These are phyloP conservation scores for Hapsidospora chrysogenum DNA, from an alignment of 495 filamentous ascomycete genomes.

Conservation along the genomic window DNA sequence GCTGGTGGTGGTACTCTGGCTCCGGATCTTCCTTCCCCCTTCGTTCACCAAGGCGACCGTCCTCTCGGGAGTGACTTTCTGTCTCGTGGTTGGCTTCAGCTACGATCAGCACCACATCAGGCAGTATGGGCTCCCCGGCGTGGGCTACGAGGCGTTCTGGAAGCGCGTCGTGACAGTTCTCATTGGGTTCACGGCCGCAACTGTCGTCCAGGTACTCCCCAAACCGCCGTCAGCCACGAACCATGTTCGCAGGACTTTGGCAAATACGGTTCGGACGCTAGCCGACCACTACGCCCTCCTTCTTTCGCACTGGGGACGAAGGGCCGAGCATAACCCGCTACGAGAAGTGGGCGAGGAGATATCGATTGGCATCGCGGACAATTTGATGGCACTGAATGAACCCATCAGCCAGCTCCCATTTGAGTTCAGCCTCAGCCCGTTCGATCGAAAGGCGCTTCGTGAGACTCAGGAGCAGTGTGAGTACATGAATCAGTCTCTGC, in stretches of 20 bases:
- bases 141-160: slow-evolving; percentile 29
- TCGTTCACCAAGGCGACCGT: slow-evolving; percentile 17
- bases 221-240: slow-evolving; percentile 23
- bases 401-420: not conserved
- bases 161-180: slow-evolving; percentile 24
- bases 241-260: slow-evolving; percentile 24
- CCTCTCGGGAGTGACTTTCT: slow-evolving; percentile 23
- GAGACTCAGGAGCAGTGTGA: slow-evolving; percentile 1
- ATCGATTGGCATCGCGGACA: not conserved
- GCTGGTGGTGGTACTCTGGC: slow-evolving; percentile 20
- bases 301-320: slow-evolving; percentile 20
- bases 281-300: slow-evolving; percentile 30
- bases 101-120: slow-evolving; percentile 15
- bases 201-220: slow-evolving; percentile 26
- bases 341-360: not conserved
- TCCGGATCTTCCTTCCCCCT: slow-evolving; percentile 16
- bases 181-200: slow-evolving; percentile 19
- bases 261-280: slow-evolving; percentile 17
- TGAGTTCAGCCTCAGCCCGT: not conserved
- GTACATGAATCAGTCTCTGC: slow-evolving; percentile 1
- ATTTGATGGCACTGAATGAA: not conserved
- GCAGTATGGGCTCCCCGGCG: slow-evolving; percentile 23
- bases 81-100: slow-evolving; percentile 20
- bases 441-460: not conserved
- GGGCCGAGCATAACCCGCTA: not conserved